Conservation (phyloP, 2,329 filamentous ascomycete genomes). For the Colletotrichum scovillei region DNA sequence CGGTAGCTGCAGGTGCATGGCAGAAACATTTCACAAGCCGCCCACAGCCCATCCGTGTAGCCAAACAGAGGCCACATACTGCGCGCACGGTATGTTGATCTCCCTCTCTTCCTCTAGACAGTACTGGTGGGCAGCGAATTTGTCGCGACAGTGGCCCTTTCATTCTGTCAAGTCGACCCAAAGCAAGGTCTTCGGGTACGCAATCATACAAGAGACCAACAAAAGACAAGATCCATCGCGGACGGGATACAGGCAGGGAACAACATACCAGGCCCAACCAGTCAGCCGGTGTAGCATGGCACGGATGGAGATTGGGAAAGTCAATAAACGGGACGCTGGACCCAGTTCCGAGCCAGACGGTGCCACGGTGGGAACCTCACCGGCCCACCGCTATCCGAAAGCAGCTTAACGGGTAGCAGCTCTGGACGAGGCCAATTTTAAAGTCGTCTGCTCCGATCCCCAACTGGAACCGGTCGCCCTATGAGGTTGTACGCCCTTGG, state of each 20-base stretch:
- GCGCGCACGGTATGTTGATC: not conserved
- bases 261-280: slow-evolving; percentile 21
- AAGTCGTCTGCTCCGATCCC: slow-evolving; percentile 5
- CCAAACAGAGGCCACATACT: not conserved
- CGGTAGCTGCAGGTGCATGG: slow-evolving; percentile 25
- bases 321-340: slow-evolving; percentile 24
- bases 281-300: slow-evolving; percentile 30
- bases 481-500: slow-evolving; percentile 1
- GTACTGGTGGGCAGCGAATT: not conserved
- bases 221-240: not conserved
- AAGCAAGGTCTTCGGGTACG: not conserved
- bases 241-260: slow-evolving; percentile 3
- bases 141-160: not conserved
- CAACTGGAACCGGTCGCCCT: slow-evolving; percentile 4
- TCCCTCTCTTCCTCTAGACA: too few relatives aligned
- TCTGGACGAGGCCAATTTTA: slow-evolving; percentile 8
- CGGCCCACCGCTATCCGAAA: slow-evolving; percentile 11
- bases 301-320: slow-evolving; percentile 13
- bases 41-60: not conserved
- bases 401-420: slow-evolving; percentile 3
- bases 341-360: slow-evolving; percentile 12
- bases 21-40: not conserved
- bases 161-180: not conserved
- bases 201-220: not conserved
- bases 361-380: slow-evolving; percentile 8